These are phyloP conservation scores for Fusarium pseudonygamai DNA, from an alignment of 2,329 filamentous ascomycete species.

Conservation along the genomic window DNA sequence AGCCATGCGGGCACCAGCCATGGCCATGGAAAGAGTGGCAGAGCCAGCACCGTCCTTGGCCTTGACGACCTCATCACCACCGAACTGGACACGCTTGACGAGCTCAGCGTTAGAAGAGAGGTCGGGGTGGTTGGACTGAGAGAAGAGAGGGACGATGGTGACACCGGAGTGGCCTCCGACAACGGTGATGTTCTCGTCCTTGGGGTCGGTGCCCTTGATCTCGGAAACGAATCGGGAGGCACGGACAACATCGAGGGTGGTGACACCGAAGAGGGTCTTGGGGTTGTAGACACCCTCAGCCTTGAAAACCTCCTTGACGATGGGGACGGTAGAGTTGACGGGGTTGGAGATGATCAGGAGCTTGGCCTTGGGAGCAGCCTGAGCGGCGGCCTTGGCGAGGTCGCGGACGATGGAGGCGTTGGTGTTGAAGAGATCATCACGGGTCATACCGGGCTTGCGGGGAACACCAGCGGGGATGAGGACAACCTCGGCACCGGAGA, in stretches of 20 bases:
- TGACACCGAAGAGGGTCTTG: constrained; percentile 98
- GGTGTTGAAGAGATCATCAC: constrained; percentile 99
- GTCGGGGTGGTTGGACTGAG: constrained; percentile 87
- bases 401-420: constrained; percentile 99
- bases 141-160: constrained; percentile 98
- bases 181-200: constrained; percentile 93
- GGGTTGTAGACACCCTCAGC: constrained; percentile 95
- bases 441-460: constrained; percentile 99
- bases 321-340: constrained; percentile 99
- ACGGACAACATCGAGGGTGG: constrained; percentile 98
- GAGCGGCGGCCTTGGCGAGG: constrained; percentile 92
- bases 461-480: constrained; percentile 98
- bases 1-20: constrained; percentile 86
- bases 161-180: constrained; percentile 97
- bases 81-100: constrained; percentile 96
- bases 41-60: constrained; percentile 98
- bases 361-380: constrained; percentile 90
- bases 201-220: constrained; percentile 89
- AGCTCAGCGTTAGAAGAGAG: constrained; percentile 82
- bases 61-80: constrained; percentile 98
- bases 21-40: constrained; percentile 98
- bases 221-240: constrained; percentile 97
- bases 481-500: constrained; percentile 91
- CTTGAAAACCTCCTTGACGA: constrained; percentile 98
- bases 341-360: constrained; percentile 98